Conservation (phyloP, 192 early-diverging fungal species). For the Chytriomyces confervae region DNA sequence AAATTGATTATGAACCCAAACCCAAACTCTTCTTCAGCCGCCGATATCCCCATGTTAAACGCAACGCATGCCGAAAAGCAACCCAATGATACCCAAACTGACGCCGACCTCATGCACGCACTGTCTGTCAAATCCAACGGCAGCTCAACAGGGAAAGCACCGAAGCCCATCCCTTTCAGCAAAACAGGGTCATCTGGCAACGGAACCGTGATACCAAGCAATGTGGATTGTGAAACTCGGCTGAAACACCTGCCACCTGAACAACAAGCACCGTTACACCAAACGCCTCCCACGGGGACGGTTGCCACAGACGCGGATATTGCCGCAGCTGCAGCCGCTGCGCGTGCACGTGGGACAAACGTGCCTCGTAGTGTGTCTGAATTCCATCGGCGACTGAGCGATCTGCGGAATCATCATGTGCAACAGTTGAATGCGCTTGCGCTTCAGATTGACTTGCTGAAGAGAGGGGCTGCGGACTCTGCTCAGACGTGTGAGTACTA, state of each 20-base stretch:
- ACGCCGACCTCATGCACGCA: neutral
- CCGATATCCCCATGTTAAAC: slow-evolving; percentile 17
- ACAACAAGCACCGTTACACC: slow-evolving; percentile 28
- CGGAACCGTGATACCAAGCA: neutral
- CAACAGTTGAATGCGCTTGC: slow-evolving; percentile 17
- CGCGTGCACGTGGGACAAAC: slow-evolving; percentile 28
- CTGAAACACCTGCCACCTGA: slow-evolving; percentile 4
- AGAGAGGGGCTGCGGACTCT: neutral
- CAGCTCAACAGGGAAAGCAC: neutral
- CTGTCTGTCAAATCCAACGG: neutral
- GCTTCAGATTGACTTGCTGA: slow-evolving; percentile 10
- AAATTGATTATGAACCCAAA: slow-evolving; percentile 33
- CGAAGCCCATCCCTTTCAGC: neutral
- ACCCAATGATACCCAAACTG: neutral
- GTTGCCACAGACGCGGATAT: slow-evolving; percentile 23
- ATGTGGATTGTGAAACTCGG: neutral
- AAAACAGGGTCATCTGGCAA: neutral
- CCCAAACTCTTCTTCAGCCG: slow-evolving; percentile 35
- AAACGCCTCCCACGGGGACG: slow-evolving; percentile 10
- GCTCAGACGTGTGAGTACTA: slow-evolving; percentile 17
- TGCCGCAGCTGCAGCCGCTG: slow-evolving; percentile 29
- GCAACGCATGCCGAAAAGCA: neutral
- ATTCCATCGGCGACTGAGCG: slow-evolving; percentile 22
- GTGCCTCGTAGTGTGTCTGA: slow-evolving; percentile 17
- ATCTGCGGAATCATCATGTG: slow-evolving; percentile 24